Conservation (phyloP, 2,329 filamentous ascomycete genomes). For the Pseudogymnoascus sp. region DNA sequence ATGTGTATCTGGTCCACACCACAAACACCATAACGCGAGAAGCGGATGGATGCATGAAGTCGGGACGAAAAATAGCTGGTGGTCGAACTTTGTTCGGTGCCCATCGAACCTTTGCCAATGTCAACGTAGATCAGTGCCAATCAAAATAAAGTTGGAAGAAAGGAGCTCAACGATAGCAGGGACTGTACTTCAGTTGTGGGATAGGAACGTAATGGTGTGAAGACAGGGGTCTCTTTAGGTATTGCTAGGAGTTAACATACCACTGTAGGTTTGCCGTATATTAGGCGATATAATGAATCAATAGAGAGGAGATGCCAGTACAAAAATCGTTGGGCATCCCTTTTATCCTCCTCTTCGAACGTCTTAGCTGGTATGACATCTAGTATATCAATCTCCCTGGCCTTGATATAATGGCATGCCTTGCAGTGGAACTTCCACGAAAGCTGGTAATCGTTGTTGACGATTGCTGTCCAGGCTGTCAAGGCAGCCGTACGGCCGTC, state of each 20-base stretch:
- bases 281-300: conserved; percentile 1
- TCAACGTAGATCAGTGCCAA: background rate
- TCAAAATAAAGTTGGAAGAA: background rate
- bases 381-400: background rate
- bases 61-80: background rate
- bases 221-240: background rate
- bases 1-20: background rate
- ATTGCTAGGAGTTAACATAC: background rate
- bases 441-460: background rate
- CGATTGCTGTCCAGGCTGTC: background rate
- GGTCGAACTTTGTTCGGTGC: background rate
- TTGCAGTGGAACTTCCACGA: conserved; percentile 8
- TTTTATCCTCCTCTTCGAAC: background rate
- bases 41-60: background rate
- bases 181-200: background rate
- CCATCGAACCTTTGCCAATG: conserved; percentile 4
- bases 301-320: background rate
- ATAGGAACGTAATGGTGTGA: background rate
- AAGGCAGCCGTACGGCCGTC: background rate
- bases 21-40: background rate
- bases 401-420: background rate
- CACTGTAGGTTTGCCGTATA: conserved; percentile 1
- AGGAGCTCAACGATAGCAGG: background rate
- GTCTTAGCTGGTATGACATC: background rate
- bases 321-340: background rate